Evolutionary conservation across 2,329 filamentous ascomycete species (phyloP), one percentile per base, ranked within the genome.

Genomic region (Fusarium albidum): DNA sequence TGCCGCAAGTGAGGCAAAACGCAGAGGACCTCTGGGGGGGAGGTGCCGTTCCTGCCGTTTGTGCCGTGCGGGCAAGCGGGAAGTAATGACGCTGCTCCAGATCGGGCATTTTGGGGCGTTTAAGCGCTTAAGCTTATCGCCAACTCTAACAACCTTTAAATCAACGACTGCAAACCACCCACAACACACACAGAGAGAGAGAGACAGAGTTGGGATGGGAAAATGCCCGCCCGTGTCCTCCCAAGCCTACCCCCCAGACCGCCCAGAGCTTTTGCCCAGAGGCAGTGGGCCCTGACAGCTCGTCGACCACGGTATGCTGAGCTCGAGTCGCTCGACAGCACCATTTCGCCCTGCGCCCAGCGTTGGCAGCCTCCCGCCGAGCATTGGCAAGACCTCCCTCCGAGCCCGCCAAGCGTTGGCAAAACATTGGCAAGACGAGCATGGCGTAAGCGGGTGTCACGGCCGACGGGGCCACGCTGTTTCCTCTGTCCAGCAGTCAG

Each of bases 341-440:
- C 35, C 15, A 48, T 48, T n/a, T n/a, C 17, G 44, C 35, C 34
- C 44, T 48, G 15, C 35, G 44, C 44, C 44, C 9, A 48, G 44
- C 44, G 44, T 48, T 46, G 43, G 43, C 43, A 46, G 15, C 10
- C 43, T 38, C 33, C 33, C 43, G 42, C 32, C 42, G 42, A 45
- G 42, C 42, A 45, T 45, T 45, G 42, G 42, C 42, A 33, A 27
- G 27, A 38, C 42, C 32, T 35, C 14, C 42, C 42, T 25, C 43
- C 33, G 25, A 38, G 43, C 32, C 33, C 43, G 43, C 43, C 43
- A 46, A 46, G 43, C 43, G 26, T 46, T 48, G 34, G 44, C 44
- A 48, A 32, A 48, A 48, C 44, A 39, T 48, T 48, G 44, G 34
- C 44, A 40, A 48, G 34, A 39, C 44, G 27, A 28, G n/a, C 44